Evolutionary conservation across 768 basidiomycete genomes (phyloP).

Genomic region (Galerina marginata): DNA sequence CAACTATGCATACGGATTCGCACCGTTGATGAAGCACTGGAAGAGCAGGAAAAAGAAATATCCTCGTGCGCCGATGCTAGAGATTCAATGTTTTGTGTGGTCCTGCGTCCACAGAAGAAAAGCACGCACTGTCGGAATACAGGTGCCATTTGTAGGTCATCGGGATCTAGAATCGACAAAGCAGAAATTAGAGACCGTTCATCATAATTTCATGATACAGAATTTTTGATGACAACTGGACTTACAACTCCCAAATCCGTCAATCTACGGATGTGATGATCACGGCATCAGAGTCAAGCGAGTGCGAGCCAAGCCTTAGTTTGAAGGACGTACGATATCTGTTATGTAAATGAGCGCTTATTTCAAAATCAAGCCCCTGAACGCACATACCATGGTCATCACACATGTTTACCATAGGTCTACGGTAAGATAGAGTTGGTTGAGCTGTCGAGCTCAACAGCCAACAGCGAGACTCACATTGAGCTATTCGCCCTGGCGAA

Average conservation of each 20-base stretch:
- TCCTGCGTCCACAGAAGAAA: background rate
- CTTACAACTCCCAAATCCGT: slow-evolving; percentile 85
- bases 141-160: slow-evolving; percentile 74
- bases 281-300: background rate
- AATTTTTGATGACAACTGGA: slow-evolving; percentile 9
- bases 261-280: slow-evolving; percentile 52
- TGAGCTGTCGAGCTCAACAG: slow-evolving; percentile 1
- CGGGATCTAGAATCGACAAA: slow-evolving; percentile 62
- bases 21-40: slow-evolving; percentile 89
- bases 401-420: slow-evolving; percentile 89
- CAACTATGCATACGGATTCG: background rate
- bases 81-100: background rate
- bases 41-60: slow-evolving; percentile 96
- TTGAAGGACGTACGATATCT: slow-evolving; percentile 49
- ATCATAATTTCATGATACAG: background rate
- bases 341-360: background rate
- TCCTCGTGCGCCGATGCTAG: slow-evolving; percentile 79
- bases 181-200: background rate
- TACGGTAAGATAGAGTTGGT: slow-evolving; percentile 28
- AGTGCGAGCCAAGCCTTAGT: background rate
- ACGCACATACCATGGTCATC: slow-evolving; percentile 77
- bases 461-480: slow-evolving; percentile 61
- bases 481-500: slow-evolving; percentile 91
- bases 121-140: slow-evolving; percentile 68
- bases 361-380: background rate